Evolutionary conservation across 495 filamentous ascomycete genomes (phyloP).

Genomic region (Aspergillus steynii): DNA sequence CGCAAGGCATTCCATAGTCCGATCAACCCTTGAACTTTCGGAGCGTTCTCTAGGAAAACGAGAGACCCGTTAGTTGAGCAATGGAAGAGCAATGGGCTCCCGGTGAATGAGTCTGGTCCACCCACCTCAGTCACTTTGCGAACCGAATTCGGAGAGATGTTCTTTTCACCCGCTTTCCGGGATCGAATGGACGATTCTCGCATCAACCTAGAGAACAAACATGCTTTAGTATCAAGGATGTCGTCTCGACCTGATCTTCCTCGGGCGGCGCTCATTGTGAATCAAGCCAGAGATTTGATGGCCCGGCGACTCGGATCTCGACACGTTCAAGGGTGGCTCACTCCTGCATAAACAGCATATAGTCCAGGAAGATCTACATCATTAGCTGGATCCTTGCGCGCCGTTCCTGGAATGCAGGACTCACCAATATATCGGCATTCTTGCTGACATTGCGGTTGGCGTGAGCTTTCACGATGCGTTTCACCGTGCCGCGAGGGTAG

Average conservation of each 20-base stretch:
- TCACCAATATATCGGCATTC: conserved; percentile 84
- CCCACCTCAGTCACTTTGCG: conserved; percentile 75
- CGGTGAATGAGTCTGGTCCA: not conserved
- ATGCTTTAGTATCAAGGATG: conserved; percentile 7
- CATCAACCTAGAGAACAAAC: conserved; percentile 60
- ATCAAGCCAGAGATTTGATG: not conserved
- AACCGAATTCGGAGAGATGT: conserved; percentile 70
- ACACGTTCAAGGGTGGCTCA: conserved; percentile 35
- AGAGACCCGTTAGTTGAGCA: conserved; percentile 4
- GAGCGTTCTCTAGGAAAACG: conserved; percentile 57
- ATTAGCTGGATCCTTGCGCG: not conserved
- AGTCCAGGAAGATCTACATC: conserved; percentile 79
- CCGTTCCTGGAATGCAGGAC: conserved; percentile 17
- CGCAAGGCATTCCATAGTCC: not conserved
- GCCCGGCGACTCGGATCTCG: not conserved
- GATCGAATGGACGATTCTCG: conserved; percentile 78
- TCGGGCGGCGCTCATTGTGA: not conserved
- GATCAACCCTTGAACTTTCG: conserved; percentile 75
- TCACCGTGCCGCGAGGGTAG: conserved; percentile 82
- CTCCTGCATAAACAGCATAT: conserved; percentile 89
- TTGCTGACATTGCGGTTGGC: conserved; percentile 77
- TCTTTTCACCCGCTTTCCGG: conserved; percentile 70
- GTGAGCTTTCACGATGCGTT: conserved; percentile 87
- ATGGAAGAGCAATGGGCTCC: not conserved
- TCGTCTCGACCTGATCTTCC: not conserved